Evolutionary conservation across 495 filamentous ascomycete species (phyloP).

Genomic region (Xylona heveae): DNA sequence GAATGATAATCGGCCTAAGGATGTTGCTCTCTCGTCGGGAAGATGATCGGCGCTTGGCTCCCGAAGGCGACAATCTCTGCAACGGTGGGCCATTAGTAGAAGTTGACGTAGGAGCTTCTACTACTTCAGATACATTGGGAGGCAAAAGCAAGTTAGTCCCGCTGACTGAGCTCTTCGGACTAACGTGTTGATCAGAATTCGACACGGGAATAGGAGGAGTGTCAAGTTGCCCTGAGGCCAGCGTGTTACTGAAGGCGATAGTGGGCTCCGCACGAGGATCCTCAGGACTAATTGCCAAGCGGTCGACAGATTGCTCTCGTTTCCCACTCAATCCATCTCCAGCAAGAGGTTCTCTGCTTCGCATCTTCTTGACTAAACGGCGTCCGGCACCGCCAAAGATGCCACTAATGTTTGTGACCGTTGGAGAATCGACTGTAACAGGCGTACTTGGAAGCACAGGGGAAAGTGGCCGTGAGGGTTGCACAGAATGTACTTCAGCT

Average conservation of each 20-base stretch:
- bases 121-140: too few relatives aligned
- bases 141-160: too few relatives aligned
- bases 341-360: conserved; percentile 16
- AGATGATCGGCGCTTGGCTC: too few relatives aligned
- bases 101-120: too few relatives aligned
- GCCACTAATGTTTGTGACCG: conserved; percentile 26
- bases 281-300: conserved; percentile 26
- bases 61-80: too few relatives aligned
- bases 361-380: conserved; percentile 23
- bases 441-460: conserved; percentile 22
- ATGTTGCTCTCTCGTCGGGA: too few relatives aligned
- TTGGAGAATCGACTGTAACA: conserved; percentile 24
- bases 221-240: conserved; percentile 41
- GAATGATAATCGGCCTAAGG: too few relatives aligned
- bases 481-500: conserved; percentile 3
- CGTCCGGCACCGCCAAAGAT: conserved; percentile 35
- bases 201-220: too few relatives aligned
- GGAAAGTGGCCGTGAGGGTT: conserved; percentile 12
- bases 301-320: conserved; percentile 33
- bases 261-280: conserved; percentile 45
- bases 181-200: too few relatives aligned
- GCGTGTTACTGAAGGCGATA: conserved; percentile 35
- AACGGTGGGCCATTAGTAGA: too few relatives aligned
- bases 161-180: too few relatives aligned
- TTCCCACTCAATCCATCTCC: conserved; percentile 8